phyloP scores from a whole-genome alignment of 352 stramenopile species.

The Phytophthora boehmeriae region DNA sequence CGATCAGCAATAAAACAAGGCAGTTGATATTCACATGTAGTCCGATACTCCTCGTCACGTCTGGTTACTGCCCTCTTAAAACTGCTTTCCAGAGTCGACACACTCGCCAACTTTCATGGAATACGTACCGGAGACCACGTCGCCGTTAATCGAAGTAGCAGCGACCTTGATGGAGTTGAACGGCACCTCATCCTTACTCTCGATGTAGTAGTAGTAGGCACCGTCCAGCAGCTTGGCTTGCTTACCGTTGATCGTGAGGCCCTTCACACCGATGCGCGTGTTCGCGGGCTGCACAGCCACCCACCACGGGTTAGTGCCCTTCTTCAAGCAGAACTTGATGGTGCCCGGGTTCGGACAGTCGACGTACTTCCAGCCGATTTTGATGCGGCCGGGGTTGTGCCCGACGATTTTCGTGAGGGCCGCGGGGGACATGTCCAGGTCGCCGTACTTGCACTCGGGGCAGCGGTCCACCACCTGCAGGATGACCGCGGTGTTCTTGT shows the following conservation, averaged over 20 bases:
- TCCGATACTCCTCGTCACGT: slow-evolving; percentile 3
- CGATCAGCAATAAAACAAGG: slow-evolving; percentile 28
- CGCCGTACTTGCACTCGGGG: slow-evolving; percentile 26
- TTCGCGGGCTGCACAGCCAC: slow-evolving; percentile 33
- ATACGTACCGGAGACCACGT: slow-evolving; percentile 28
- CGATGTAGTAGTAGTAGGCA: slow-evolving; percentile 32
- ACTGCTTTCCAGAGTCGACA: slow-evolving; percentile 30
- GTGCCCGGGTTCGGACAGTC: slow-evolving; percentile 33
- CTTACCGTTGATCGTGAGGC: slow-evolving; percentile 30
- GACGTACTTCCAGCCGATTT: slow-evolving; percentile 38
- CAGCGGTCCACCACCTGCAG: slow-evolving; percentile 34
- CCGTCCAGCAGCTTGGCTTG: slow-evolving; percentile 24
- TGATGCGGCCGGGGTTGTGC: slow-evolving; percentile 31
- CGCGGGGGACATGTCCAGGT: slow-evolving; percentile 31
- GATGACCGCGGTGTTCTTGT: slow-evolving; percentile 23
- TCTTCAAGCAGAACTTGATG: slow-evolving; percentile 35
- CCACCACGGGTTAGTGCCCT: slow-evolving; percentile 32
- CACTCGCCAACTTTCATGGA: slow-evolving; percentile 25
- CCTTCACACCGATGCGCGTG: slow-evolving; percentile 25
- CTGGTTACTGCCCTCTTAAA: slow-evolving; percentile 5
- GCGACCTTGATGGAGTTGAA: slow-evolving; percentile 29
- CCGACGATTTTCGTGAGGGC: slow-evolving; percentile 33
- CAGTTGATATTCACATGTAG: slow-evolving; percentile 24
- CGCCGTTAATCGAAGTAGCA: slow-evolving; percentile 21
- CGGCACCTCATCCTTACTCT: slow-evolving; percentile 20